Conservation (phyloP, 306 rosid species). For the Coriaria nepalensis region DNA sequence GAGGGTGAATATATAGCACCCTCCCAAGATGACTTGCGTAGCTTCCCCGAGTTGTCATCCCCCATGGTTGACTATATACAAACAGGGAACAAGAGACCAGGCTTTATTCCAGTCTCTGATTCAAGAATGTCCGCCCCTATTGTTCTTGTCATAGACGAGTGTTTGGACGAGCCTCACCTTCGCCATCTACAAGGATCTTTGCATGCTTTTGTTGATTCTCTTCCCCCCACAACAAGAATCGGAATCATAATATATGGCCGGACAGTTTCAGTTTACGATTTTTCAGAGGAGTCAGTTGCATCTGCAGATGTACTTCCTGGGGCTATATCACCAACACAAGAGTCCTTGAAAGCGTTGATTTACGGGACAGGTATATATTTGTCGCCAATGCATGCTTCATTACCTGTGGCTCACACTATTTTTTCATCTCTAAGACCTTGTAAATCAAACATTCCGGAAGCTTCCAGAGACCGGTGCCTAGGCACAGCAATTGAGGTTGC, state of each 20-base stretch:
- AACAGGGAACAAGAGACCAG: slow-evolving; percentile 87
- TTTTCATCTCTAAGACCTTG: slow-evolving; percentile 84
- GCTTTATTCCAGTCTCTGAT: slow-evolving; percentile 87
- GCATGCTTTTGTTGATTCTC: slow-evolving; percentile 94
- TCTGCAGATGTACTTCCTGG: slow-evolving; percentile 98
- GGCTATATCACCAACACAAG: slow-evolving; percentile 67
- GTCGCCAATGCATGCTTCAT: slow-evolving; percentile 90
- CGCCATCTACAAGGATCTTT: slow-evolving; percentile 84
- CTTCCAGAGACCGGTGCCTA: slow-evolving; percentile 89
- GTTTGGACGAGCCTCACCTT: slow-evolving; percentile 89
- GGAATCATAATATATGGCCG: slow-evolving; percentile 85
- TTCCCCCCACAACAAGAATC: slow-evolving; percentile 67
- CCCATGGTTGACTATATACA: slow-evolving; percentile 77
- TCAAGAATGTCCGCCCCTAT: slow-evolving; percentile 85
- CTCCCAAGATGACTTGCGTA: slow-evolving; percentile 60
- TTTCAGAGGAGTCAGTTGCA: slow-evolving; percentile 77
- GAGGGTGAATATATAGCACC: slow-evolving; percentile 72
- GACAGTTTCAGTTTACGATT: slow-evolving; percentile 79
- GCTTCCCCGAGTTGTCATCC: slow-evolving; percentile 80
- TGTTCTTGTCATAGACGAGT: slow-evolving; percentile 84
- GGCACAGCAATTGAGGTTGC: slow-evolving; percentile 97
- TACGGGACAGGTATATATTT: slow-evolving; percentile 91
- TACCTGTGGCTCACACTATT: slow-evolving; percentile 78
- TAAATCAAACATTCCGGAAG: slow-evolving; percentile 64
- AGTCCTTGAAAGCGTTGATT: slow-evolving; percentile 58